Evolutionary conservation across 345 rosid genomes (phyloP).

Genomic region (Boechera divaricarpa): DNA sequence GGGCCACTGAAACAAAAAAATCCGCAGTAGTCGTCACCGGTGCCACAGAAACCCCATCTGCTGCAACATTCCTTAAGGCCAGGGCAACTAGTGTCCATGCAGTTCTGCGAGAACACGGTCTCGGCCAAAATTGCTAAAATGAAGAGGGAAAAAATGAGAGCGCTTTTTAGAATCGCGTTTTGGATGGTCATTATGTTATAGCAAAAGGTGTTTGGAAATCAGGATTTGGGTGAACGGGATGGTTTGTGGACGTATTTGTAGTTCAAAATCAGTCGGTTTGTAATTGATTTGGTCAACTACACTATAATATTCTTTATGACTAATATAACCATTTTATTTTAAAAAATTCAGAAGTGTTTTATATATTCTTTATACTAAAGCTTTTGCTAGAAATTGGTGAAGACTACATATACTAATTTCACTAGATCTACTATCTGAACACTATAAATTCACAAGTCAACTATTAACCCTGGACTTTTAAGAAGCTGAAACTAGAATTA

Average conservation of each 20-base stretch:
- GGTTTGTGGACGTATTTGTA: slow-evolving; percentile 19
- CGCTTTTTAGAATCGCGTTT: neutral
- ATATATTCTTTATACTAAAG: neutral
- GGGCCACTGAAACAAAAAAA: slow-evolving; percentile 37
- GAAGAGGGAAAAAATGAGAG: slow-evolving; percentile 7
- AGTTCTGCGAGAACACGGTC: slow-evolving; percentile 28
- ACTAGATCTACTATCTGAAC: slow-evolving; percentile 11
- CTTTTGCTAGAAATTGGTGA: slow-evolving; percentile 3
- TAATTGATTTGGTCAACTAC: slow-evolving; percentile 11
- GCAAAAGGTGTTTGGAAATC: slow-evolving; percentile 7
- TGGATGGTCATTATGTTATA: slow-evolving; percentile 16
- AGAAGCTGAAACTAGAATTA: neutral
- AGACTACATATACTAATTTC: neutral
- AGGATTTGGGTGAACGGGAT: neutral
- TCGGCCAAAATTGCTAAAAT: neutral
- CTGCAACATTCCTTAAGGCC: slow-evolving; percentile 41
- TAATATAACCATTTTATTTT: neutral
- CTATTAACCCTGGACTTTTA: neutral
- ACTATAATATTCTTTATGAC: neutral
- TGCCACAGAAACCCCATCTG: slow-evolving; percentile 39
- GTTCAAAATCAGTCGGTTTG: neutral
- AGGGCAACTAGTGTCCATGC: slow-evolving; percentile 29
- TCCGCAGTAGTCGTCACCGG: slow-evolving; percentile 25
- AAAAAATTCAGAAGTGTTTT: neutral
- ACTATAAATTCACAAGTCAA: neutral